These are phyloP conservation scores for Daldinia concentrica DNA, from an alignment of 495 filamentous ascomycete species.

Conservation along the genomic window DNA sequence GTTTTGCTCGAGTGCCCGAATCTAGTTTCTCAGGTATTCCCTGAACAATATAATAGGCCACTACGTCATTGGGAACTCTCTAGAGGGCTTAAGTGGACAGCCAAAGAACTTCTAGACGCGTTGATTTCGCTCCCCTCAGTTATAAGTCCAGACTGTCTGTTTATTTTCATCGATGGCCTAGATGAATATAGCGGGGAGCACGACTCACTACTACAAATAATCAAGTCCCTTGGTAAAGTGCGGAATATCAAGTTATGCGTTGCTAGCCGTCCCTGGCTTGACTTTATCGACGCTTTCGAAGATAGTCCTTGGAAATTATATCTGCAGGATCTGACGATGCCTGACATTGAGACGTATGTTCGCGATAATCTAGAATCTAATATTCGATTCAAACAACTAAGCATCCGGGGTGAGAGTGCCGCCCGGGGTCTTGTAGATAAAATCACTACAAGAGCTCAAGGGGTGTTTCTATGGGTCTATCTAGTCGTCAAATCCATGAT, in stretches of 20 bases:
- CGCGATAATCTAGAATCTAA: background rate
- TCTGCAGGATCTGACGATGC: background rate
- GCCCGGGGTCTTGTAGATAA: background rate
- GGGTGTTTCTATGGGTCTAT: conserved; percentile 57
- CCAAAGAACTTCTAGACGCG: background rate
- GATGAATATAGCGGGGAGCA: conserved; percentile 11
- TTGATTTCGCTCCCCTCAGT: background rate
- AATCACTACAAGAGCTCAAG: conserved; percentile 17
- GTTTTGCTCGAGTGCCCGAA: background rate
- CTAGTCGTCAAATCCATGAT: conserved; percentile 46
- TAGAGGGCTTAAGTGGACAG: background rate
- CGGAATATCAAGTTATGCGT: conserved; percentile 7
- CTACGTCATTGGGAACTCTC: background rate
- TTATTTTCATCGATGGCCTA: conserved; percentile 11
- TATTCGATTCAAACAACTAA: background rate
- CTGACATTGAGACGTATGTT: conserved; percentile 6
- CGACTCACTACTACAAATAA: background rate
- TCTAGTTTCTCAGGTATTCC: background rate
- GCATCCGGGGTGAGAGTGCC: background rate
- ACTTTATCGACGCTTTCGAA: conserved; percentile 4
- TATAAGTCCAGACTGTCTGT: background rate
- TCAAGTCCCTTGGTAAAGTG: background rate
- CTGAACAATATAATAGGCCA: background rate
- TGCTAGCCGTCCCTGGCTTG: conserved; percentile 9
- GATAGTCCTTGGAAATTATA: conserved; percentile 5